These are phyloP conservation scores for Babesia gibsoni DNA, from an alignment of 169 alveolate genomes.

Conservation along the genomic window DNA sequence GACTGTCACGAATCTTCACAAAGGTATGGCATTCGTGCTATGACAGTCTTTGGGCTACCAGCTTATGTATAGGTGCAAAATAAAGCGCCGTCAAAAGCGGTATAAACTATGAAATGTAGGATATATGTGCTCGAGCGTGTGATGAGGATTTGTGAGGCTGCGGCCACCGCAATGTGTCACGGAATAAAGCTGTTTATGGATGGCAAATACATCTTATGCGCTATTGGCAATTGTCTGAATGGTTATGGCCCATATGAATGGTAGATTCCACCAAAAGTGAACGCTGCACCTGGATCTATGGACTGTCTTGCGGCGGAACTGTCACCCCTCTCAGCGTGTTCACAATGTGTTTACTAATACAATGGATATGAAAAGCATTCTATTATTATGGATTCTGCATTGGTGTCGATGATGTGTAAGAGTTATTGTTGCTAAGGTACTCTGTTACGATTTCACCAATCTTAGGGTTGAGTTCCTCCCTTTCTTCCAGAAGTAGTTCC, in stretches of 20 bases:
- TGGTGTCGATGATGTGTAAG: too few species aligned
- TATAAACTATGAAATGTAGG: neutral
- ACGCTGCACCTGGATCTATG: too few species aligned
- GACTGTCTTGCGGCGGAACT: too few species aligned
- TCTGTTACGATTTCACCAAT: constrained; percentile 2
- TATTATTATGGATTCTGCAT: too few species aligned
- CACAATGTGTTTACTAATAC: too few species aligned
- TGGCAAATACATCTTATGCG: too few species aligned
- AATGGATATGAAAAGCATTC: too few species aligned
- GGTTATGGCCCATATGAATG: too few species aligned
- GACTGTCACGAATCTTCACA: neutral
- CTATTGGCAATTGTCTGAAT: too few species aligned
- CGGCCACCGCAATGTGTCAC: neutral
- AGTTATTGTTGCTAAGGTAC: neutral
- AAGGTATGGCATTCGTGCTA: neutral
- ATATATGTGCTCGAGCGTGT: neutral
- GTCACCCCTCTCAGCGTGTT: too few species aligned
- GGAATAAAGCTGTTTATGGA: too few species aligned
- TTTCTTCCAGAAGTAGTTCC: constrained; percentile 3
- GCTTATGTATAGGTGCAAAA: neutral
- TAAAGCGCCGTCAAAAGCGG: neutral
- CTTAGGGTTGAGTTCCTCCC: constrained; percentile 3
- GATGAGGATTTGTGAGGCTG: constrained; percentile 29
- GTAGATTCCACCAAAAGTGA: too few species aligned
- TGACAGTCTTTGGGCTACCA: neutral